Percentiles rank a stretch among this genome's conserved stretches.
Evolutionary conservation across 208 protist genomes (phyloP).

Genomic region (Wallacemonas sp.): DNA sequence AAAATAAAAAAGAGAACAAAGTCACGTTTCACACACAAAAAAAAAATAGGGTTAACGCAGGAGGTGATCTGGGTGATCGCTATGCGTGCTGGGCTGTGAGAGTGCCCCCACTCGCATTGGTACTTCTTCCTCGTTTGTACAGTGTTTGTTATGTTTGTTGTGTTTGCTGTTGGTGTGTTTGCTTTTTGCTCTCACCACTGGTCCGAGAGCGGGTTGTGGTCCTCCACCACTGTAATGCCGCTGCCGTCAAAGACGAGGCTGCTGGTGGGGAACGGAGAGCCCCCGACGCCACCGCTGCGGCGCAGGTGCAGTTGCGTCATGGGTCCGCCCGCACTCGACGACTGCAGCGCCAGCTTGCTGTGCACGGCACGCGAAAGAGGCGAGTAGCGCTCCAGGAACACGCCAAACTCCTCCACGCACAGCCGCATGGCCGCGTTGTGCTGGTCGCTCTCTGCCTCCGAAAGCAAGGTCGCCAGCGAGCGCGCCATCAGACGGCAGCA

Average conservation of each 20-base stretch:
- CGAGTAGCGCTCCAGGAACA: slow-evolving; percentile 75
- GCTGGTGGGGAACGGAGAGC: slow-evolving; percentile 62
- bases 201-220: slow-evolving; percentile 65
- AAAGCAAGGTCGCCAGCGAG: slow-evolving; percentile 43
- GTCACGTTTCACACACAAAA: too few species aligned
- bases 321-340: slow-evolving; percentile 40
- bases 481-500: slow-evolving; percentile 55
- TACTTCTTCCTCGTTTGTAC: too few species aligned
- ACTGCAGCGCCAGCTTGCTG: slow-evolving; percentile 67
- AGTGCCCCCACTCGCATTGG: too few species aligned
- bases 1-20: too few species aligned
- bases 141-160: not conserved
- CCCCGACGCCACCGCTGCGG: slow-evolving; percentile 49
- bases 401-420: slow-evolving; percentile 56
- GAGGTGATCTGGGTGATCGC: too few species aligned
- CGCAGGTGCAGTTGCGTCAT: slow-evolving; percentile 78
- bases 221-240: slow-evolving; percentile 49
- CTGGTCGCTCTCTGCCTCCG: slow-evolving; percentile 42
- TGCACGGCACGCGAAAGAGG: slow-evolving; percentile 52
- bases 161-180: too few species aligned
- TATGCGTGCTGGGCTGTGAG: too few species aligned
- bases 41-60: too few species aligned
- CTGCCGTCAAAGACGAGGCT: slow-evolving; percentile 64
- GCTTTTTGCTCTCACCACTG: slow-evolving; percentile 32
- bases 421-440: slow-evolving; percentile 75